phyloP scores from a whole-genome alignment of 2,329 filamentous ascomycete species.

The Colletotrichum gigasporum region DNA sequence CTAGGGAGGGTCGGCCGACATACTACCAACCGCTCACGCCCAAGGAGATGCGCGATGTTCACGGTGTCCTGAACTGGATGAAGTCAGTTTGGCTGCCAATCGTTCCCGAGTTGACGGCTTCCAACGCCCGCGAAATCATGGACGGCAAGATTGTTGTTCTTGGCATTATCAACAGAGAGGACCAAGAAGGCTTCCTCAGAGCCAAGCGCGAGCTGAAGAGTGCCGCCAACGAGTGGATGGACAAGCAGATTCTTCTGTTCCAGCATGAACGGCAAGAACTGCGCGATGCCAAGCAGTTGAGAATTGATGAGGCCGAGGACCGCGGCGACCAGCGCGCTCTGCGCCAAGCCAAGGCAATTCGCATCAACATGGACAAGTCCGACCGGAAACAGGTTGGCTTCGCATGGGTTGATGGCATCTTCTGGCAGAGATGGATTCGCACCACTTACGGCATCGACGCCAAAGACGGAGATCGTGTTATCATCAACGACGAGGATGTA shows the following conservation, averaged over 20 bases:
- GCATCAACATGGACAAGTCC: conserved; percentile 88
- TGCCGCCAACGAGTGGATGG: conserved; percentile 97
- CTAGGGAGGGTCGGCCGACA: conserved; percentile 86
- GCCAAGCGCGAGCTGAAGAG: conserved; percentile 93
- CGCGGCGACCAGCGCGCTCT: conserved; percentile 89
- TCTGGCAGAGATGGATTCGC: conserved; percentile 97
- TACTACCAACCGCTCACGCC: conserved; percentile 91
- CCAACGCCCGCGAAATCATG: conserved; percentile 95
- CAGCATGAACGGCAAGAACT: conserved; percentile 93
- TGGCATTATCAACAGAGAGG: conserved; percentile 83
- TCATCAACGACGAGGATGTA: conserved; percentile 98
- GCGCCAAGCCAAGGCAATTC: conserved; percentile 87
- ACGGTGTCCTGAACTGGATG: conserved; percentile 88
- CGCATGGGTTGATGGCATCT: conserved; percentile 95
- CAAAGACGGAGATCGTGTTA: conserved; percentile 86
- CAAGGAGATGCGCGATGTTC: conserved; percentile 89
- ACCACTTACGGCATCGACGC: conserved; percentile 95
- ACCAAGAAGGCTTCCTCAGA: conserved; percentile 79
- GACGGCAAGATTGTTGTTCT: conserved; percentile 94
- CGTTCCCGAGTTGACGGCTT: conserved; percentile 90
- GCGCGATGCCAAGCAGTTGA: conserved; percentile 91
- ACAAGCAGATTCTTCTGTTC: conserved; percentile 91
- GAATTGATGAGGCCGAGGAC: conserved; percentile 96
- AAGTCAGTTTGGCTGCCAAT: conserved; percentile 95
- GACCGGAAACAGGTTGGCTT: conserved; percentile 91